Percentiles rank a stretch among this genome's conserved stretches.
phyloP scores from a whole-genome alignment of 148 eudicot genomes.

The Pouteria glomerata region DNA sequence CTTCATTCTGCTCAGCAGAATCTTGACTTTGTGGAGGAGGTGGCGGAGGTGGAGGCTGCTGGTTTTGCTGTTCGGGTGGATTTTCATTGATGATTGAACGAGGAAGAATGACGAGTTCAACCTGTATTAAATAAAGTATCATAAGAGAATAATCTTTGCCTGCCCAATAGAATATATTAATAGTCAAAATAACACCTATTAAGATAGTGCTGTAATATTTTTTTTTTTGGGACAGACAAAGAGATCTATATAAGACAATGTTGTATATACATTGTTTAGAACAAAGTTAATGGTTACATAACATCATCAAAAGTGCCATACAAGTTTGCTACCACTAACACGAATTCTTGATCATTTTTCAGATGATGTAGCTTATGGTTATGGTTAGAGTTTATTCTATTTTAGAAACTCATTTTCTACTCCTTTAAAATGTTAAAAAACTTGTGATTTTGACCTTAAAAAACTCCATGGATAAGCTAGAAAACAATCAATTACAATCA shows the following conservation, averaged over 20 bases:
- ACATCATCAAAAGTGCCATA: not conserved
- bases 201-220: not conserved
- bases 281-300: not conserved
- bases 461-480: not conserved
- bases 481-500: too few relatives aligned
- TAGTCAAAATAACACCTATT: not conserved
- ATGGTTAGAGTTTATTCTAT: not conserved
- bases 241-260: too few relatives aligned
- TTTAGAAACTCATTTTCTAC: not conserved
- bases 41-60: slow-evolving; percentile 96
- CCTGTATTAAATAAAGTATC: slow-evolving; percentile 46
- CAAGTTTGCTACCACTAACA: not conserved
- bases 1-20: slow-evolving; percentile 64
- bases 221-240: too few relatives aligned
- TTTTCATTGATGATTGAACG: slow-evolving; percentile 73
- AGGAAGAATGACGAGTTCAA: slow-evolving; percentile 95
- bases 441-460: not conserved
- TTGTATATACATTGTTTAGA: too few relatives aligned
- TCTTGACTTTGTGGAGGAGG: slow-evolving; percentile 96
- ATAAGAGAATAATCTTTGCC: not conserved
- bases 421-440: not conserved
- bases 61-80: slow-evolving; percentile 81
- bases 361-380: not conserved
- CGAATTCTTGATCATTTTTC: not conserved
- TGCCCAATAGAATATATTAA: not conserved